Evolutionary conservation across 352 stramenopile genomes (phyloP).

Genomic region (Phytophthora sansomeana): DNA sequence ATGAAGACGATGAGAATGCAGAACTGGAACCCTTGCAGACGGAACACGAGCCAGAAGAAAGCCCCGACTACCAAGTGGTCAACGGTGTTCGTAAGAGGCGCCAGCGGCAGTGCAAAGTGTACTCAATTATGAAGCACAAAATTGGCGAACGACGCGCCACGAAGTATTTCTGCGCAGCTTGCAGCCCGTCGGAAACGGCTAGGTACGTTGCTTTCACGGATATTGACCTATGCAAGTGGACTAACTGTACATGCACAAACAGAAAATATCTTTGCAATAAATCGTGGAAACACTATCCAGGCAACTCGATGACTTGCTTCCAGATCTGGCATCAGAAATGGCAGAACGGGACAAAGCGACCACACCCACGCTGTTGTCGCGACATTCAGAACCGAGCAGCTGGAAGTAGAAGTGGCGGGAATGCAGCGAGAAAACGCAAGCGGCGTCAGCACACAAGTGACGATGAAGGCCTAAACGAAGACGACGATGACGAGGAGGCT

Average conservation of each 20-base stretch:
- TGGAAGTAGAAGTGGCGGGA: background rate
- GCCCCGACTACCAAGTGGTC: constrained; percentile 9
- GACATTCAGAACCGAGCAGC: constrained; percentile 1
- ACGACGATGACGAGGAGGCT: background rate
- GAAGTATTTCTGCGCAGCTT: constrained; percentile 15
- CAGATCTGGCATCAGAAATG: constrained; percentile 13
- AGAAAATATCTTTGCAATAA: constrained; percentile 13
- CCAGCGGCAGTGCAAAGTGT: constrained; percentile 19
- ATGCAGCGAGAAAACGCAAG: background rate
- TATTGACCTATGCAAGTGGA: background rate
- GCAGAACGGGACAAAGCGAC: constrained; percentile 10
- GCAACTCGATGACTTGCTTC: constrained; percentile 8
- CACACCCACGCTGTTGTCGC: background rate
- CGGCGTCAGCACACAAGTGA: too few relatives aligned
- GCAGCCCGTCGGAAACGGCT: constrained; percentile 15
- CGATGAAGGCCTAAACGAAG: background rate
- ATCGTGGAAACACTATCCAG: background rate
- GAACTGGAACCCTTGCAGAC: background rate
- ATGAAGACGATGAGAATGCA: too few relatives aligned
- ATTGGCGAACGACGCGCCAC: constrained; percentile 11
- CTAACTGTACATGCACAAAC: background rate
- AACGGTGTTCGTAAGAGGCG: constrained; percentile 13
- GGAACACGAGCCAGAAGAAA: constrained; percentile 5
- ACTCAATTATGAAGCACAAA: background rate
- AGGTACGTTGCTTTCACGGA: constrained; percentile 3